Conservation (phyloP, 495 filamentous ascomycete genomes). For the Neurospora africana region DNA sequence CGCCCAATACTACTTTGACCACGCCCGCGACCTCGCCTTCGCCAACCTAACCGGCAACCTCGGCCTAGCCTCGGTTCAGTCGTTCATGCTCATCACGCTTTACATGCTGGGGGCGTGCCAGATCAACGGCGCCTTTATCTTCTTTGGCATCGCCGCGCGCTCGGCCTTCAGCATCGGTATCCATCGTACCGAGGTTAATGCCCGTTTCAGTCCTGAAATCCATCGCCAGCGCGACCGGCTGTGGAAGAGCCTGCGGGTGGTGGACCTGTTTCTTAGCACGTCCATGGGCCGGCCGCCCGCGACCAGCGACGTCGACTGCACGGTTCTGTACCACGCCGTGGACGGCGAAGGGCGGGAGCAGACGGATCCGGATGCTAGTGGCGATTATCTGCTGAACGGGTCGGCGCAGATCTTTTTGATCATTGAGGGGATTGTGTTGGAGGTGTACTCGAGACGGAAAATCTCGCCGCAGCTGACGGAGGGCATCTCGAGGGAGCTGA, state of each 20-base stretch:
- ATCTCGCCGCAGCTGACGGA: conserved; percentile 36
- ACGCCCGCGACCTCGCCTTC: conserved; percentile 45
- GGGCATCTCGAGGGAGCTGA: conserved; percentile 33
- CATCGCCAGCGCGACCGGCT: conserved; percentile 43
- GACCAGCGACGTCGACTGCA: conserved; percentile 48
- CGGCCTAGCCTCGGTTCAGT: conserved; percentile 44
- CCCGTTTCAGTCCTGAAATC: conserved; percentile 41
- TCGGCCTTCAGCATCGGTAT: conserved; percentile 51
- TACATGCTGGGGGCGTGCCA: conserved; percentile 53
- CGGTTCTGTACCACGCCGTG: conserved; percentile 27
- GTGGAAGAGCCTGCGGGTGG: conserved; percentile 51
- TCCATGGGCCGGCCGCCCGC: conserved; percentile 51
- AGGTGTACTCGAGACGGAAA: conserved; percentile 35
- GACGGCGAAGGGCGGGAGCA: conserved; percentile 21
- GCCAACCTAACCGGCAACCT: conserved; percentile 45
- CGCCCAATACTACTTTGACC: conserved; percentile 44
- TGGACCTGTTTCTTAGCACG: conserved; percentile 50
- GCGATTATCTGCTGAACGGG: conserved; percentile 25
- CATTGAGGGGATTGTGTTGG: conserved; percentile 30
- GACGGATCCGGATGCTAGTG: conserved; percentile 2
- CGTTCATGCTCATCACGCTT: conserved; percentile 47
- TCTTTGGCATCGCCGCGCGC: conserved; percentile 46
- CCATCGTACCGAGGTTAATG: conserved; percentile 51
- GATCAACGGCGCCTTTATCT: conserved; percentile 51
- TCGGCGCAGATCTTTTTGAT: conserved; percentile 34